These are phyloP conservation scores for Coniferiporia weirii DNA, from an alignment of 1,284 basidiomycete genomes.

Conservation along the genomic window DNA sequence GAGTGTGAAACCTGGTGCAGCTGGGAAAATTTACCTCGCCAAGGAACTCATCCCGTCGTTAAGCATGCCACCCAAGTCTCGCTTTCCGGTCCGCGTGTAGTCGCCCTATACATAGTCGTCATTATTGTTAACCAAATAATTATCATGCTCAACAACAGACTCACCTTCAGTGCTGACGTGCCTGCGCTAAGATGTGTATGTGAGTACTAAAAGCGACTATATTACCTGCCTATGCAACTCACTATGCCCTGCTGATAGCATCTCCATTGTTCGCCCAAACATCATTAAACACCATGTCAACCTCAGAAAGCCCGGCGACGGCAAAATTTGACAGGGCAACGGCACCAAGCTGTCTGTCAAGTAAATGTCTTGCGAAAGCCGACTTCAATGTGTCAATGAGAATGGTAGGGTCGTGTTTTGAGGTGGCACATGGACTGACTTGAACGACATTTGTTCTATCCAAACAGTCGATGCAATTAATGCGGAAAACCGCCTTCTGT, in stretches of 20 bases:
- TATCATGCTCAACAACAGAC: constrained; percentile 20
- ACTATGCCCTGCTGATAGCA: constrained; percentile 84
- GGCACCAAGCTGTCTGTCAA: constrained; percentile 78
- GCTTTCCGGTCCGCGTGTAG: constrained; percentile 75
- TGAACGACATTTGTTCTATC: constrained; percentile 91
- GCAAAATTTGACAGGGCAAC: constrained; percentile 61
- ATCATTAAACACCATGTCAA: constrained; percentile 84
- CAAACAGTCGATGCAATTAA: constrained; percentile 91
- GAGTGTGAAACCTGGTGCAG: background rate
- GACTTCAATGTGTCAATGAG: constrained; percentile 48
- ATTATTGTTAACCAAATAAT: background rate
- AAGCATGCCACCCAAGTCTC: constrained; percentile 85
- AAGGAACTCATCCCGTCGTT: constrained; percentile 93
- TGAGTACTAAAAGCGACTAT: background rate
- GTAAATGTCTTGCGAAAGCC: constrained; percentile 80
- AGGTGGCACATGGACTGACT: constrained; percentile 32
- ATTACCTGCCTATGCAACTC: constrained; percentile 29
- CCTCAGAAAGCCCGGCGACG: constrained; percentile 48
- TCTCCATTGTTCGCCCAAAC: constrained; percentile 97
- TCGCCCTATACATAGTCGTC: constrained; percentile 2
- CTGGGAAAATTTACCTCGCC: constrained; percentile 46
- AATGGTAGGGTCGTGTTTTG: background rate
- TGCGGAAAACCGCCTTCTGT: constrained; percentile 81
- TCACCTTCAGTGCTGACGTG: constrained; percentile 86
- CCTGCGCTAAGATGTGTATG: constrained; percentile 50